phyloP scores from a whole-genome alignment of 768 basidiomycete genomes.

The Grammothele lineata region DNA sequence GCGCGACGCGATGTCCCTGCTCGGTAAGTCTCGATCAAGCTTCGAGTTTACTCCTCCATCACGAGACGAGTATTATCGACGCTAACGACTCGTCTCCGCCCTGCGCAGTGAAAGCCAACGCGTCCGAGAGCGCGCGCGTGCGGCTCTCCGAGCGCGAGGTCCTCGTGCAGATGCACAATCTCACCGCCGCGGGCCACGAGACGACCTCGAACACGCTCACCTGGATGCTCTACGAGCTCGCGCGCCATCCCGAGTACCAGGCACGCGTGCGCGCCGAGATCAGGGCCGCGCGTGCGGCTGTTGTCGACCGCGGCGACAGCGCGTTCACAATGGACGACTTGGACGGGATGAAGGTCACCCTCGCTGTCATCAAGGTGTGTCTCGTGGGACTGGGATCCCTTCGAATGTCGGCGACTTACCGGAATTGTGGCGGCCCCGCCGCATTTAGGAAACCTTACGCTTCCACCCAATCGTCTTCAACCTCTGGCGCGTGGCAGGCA shows the following conservation, averaged over 20 bases:
- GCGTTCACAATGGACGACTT: constrained; percentile 16
- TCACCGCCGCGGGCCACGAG: constrained; percentile 12
- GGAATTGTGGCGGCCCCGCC: background rate
- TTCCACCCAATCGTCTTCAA: background rate
- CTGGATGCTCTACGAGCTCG: constrained; percentile 10
- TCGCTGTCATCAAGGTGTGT: constrained; percentile 12
- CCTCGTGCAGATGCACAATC: constrained; percentile 13
- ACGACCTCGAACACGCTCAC: constrained; percentile 10
- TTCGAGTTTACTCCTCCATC: background rate
- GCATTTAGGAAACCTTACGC: constrained; percentile 12
- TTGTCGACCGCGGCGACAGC: constrained; percentile 2
- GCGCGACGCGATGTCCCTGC: constrained; percentile 16
- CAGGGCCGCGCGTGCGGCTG: background rate
- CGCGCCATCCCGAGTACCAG: constrained; percentile 7
- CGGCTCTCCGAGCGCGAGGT: constrained; percentile 12
- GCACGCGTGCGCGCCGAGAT: constrained; percentile 14
- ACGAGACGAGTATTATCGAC: background rate
- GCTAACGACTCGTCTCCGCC: too few species aligned
- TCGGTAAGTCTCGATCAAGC: constrained; percentile 5
- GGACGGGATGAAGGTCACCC: background rate
- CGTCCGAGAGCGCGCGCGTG: constrained; percentile 6
- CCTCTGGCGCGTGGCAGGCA: constrained; percentile 12
- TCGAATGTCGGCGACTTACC: too few species aligned
- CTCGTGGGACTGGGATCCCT: too few species aligned
- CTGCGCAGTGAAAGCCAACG: constrained; percentile 16